Percentiles rank a stretch among this genome's conserved stretches.
Evolutionary conservation across 495 filamentous ascomycete species (phyloP).

Genomic region (Penicillium pancosmium): DNA sequence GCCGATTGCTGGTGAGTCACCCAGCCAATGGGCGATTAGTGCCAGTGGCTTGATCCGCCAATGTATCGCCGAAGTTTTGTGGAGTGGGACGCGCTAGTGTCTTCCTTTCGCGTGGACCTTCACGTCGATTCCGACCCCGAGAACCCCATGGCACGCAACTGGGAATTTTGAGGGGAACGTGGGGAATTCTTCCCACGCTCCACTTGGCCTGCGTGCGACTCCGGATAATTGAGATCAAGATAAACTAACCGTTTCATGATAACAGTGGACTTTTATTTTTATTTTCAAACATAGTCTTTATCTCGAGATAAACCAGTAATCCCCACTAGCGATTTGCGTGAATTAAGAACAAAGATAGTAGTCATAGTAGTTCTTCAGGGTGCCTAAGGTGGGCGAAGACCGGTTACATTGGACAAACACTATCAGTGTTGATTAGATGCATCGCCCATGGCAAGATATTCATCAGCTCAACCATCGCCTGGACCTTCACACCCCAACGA

Average conservation of each 20-base stretch:
- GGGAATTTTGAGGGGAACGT: conserved; percentile 4
- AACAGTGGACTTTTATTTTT: not conserved
- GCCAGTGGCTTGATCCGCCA: not conserved
- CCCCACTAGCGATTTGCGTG: not conserved
- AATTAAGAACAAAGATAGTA: not conserved
- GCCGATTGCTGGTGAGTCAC: conserved; percentile 1
- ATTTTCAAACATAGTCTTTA: not conserved
- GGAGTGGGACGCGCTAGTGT: conserved; percentile 3
- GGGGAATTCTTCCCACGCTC: not conserved
- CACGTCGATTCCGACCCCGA: not conserved
- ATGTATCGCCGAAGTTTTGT: conserved; percentile 1
- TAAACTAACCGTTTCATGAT: not conserved
- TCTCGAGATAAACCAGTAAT: not conserved
- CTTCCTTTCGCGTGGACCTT: conserved; percentile 28
- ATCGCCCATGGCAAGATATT: not conserved
- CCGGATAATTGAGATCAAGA: conserved; percentile 1
- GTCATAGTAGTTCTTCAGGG: no score
- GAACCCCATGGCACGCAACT: conserved; percentile 1
- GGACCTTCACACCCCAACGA: not conserved
- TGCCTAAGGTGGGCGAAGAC: no score
- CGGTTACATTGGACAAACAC: not conserved
- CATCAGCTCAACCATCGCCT: not conserved
- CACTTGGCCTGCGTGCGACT: not conserved
- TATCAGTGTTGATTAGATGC: not conserved
- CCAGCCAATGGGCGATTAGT: not conserved